A percentile compares a stretch with the other conserved stretches of the same genome.
These are phyloP conservation scores for Penicillium sp. DNA, from an alignment of 2,329 filamentous ascomycete genomes.

Conservation along the genomic window DNA sequence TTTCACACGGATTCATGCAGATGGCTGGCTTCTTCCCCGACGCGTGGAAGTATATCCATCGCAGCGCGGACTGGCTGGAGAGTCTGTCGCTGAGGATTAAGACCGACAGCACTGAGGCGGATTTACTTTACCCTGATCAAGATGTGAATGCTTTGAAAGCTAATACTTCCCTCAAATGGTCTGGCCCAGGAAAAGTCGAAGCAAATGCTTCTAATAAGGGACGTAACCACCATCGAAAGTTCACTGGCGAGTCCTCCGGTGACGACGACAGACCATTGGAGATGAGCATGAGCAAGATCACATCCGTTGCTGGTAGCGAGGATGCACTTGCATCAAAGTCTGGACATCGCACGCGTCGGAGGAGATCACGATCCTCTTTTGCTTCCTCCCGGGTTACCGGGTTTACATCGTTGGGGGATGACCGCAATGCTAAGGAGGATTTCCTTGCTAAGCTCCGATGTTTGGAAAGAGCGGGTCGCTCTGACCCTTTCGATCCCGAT, in stretches of 20 bases:
- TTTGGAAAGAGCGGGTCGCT: constrained; percentile 15
- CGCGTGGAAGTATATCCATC: constrained; percentile 82
- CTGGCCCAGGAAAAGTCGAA: background rate
- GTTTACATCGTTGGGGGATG: constrained; percentile 13
- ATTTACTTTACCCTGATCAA: constrained; percentile 14
- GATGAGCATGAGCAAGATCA: constrained; percentile 61
- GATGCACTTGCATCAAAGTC: background rate
- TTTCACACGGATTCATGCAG: constrained; percentile 91
- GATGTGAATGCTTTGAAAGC: background rate
- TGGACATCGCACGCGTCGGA: constrained; percentile 13
- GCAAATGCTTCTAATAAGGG: constrained; percentile 15
- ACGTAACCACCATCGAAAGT: constrained; percentile 49
- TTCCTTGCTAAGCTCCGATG: constrained; percentile 24
- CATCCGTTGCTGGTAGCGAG: constrained; percentile 10
- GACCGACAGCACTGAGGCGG: constrained; percentile 19
- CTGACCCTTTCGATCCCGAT: constrained; percentile 14
- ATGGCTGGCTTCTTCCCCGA: constrained; percentile 86
- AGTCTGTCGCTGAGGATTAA: constrained; percentile 60
- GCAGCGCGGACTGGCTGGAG: constrained; percentile 77
- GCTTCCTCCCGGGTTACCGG: constrained; percentile 17
- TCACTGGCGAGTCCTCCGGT: constrained; percentile 62
- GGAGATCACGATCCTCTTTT: constrained; percentile 20
- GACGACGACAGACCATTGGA: constrained; percentile 82
- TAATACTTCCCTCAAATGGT: background rate
- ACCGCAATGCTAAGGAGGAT: constrained; percentile 10